phyloP scores from a whole-genome alignment of 2,329 filamentous ascomycete species.

The Cladosporium sp. region DNA sequence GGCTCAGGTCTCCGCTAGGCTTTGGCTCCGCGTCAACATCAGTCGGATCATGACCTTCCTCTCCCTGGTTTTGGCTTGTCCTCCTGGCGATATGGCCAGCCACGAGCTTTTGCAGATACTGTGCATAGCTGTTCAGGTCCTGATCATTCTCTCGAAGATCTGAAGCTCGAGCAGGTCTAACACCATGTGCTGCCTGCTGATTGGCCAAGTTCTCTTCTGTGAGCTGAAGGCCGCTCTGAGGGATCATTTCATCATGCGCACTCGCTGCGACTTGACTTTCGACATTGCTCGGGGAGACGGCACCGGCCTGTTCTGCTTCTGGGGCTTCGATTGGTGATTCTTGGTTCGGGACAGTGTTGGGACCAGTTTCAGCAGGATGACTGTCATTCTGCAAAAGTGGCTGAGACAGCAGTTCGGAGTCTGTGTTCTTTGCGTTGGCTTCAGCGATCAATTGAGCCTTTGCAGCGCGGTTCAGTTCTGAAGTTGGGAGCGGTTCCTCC shows the following conservation, averaged over 20 bases:
- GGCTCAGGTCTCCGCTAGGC: not conserved
- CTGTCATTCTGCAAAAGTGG: not conserved
- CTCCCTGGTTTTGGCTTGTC: not conserved
- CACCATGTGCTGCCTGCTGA: constrained; percentile 31
- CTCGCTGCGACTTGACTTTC: not conserved
- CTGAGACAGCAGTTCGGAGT: not conserved
- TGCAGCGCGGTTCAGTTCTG: constrained; percentile 28
- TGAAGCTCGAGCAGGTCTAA: constrained; percentile 24
- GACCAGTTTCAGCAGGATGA: not conserved
- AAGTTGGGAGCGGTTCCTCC: constrained; percentile 22
- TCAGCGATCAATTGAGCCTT: constrained; percentile 26
- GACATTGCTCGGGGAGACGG: not conserved
- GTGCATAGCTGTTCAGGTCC: constrained; percentile 28
- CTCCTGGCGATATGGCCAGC: not conserved
- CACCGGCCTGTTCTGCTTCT: not conserved
- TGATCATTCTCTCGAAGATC: constrained; percentile 36
- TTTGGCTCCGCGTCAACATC: not conserved
- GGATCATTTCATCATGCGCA: constrained; percentile 4
- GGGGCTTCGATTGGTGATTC: not conserved
- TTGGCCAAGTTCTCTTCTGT: constrained; percentile 37
- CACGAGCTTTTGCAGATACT: constrained; percentile 27
- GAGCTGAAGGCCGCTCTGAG: constrained; percentile 22
- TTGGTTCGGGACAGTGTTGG: too few relatives aligned
- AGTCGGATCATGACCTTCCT: not conserved
- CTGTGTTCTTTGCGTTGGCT: not conserved